Conservation (phyloP, 805 yeast genomes). For the Saccharomycopsis sp. region DNA sequence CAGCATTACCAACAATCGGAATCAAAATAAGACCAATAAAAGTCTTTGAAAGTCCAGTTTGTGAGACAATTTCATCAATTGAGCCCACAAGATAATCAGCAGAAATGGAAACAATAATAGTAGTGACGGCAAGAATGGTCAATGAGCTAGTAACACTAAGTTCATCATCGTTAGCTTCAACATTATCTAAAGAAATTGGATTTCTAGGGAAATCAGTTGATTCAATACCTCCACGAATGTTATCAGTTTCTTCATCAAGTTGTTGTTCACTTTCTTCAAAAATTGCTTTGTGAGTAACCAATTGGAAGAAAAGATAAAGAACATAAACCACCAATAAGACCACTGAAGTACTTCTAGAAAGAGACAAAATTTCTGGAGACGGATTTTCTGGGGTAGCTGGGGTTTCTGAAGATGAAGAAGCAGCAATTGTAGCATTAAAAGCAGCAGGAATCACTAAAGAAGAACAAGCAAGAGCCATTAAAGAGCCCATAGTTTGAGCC, state of each 20-base stretch:
- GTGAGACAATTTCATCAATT: conserved; percentile 77
- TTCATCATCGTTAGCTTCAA: conserved; percentile 25
- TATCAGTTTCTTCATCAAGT: conserved; percentile 27
- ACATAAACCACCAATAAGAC: conserved; percentile 69
- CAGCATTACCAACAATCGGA: conserved; percentile 98
- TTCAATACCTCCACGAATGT: conserved; percentile 7
- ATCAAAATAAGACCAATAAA: conserved; percentile 88
- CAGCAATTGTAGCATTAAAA: conserved; percentile 70
- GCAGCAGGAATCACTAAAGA: conserved; percentile 94
- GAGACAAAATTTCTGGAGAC: conserved; percentile 44
- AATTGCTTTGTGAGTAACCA: conserved; percentile 70
- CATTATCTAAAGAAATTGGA: conserved; percentile 6
- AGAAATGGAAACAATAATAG: conserved; percentile 74
- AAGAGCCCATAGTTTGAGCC: conserved; percentile 95
- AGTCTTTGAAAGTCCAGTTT: conserved; percentile 84
- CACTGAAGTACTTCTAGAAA: conserved; percentile 81
- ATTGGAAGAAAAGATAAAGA: conserved; percentile 76
- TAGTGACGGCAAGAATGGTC: conserved; percentile 44
- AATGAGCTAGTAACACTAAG: conserved; percentile 48
- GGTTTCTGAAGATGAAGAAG: conserved; percentile 29
- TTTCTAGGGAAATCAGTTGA: conserved; percentile 4
- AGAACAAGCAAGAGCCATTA: conserved; percentile 83
- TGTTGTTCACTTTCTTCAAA: conserved; percentile 48
- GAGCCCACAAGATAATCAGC: conserved; percentile 93
- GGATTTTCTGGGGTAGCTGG: conserved; percentile 28